Conservation (phyloP, 495 filamentous ascomycete genomes). For the Podospora tetraspora region DNA sequence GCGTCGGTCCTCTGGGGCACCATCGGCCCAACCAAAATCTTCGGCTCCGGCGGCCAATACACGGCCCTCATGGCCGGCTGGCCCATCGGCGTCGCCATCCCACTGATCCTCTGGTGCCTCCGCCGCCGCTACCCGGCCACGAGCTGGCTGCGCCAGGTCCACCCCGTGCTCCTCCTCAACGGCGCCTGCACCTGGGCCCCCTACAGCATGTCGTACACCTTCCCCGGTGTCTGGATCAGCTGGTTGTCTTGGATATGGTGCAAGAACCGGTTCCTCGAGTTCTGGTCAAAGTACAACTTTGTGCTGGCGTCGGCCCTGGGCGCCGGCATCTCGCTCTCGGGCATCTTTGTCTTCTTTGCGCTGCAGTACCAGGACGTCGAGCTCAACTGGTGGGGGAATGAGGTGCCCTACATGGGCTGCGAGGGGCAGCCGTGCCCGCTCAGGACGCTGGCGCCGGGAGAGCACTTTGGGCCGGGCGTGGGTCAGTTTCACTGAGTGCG, state of each 20-base stretch:
- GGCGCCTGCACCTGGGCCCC: conserved; percentile 31
- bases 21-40: conserved; percentile 37
- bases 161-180: conserved; percentile 33
- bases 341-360: conserved; percentile 37
- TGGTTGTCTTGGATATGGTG: conserved; percentile 38
- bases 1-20: conserved; percentile 39
- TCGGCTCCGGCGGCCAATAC: conserved; percentile 35
- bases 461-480: conserved; percentile 34
- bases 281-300: conserved; percentile 30
- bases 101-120: conserved; percentile 24
- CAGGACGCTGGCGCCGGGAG: conserved; percentile 24
- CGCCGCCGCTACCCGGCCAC: conserved; percentile 20
- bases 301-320: conserved; percentile 34
- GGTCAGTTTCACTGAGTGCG: conserved; percentile 27
- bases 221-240: conserved; percentile 31
- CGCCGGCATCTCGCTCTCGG: conserved; percentile 33
- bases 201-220: conserved; percentile 33
- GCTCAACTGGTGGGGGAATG: conserved; percentile 38
- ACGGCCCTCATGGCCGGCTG: conserved; percentile 31
- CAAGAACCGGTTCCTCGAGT: conserved; percentile 27
- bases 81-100: conserved; percentile 30
- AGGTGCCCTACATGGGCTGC: conserved; percentile 27
- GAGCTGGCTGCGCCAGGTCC: conserved; percentile 31
- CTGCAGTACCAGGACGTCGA: conserved; percentile 25
- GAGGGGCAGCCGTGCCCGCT: conserved; percentile 27